Conservation (phyloP, 331 rosid species). For the Rosa hybrid region DNA sequence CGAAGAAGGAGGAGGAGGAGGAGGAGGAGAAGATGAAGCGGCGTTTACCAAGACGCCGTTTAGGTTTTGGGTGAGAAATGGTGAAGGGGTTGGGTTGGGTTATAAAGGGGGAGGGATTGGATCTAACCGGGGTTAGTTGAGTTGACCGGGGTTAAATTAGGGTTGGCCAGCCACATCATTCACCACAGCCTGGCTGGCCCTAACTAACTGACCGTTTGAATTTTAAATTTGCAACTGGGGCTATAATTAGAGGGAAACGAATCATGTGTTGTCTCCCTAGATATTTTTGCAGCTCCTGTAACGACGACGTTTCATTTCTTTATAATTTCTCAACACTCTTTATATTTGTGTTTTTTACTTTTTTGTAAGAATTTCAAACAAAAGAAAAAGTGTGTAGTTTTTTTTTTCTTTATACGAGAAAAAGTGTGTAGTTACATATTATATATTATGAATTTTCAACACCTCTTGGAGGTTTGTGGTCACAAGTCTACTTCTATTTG, state of each 20-base stretch:
- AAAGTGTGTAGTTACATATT: too few relatives aligned
- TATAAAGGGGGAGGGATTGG: neutral
- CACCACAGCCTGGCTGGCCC: neutral
- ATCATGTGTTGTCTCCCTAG: neutral
- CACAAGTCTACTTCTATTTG: too few relatives aligned
- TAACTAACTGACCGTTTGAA: conserved; percentile 15
- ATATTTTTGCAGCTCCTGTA: too few relatives aligned
- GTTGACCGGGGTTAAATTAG: conserved; percentile 3
- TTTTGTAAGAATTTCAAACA: too few relatives aligned
- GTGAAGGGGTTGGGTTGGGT: neutral
- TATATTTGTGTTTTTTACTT: too few relatives aligned
- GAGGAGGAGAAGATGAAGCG: conserved; percentile 10
- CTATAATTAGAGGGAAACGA: neutral
- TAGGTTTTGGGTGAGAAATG: neutral
- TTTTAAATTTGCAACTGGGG: neutral
- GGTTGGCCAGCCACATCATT: conserved; percentile 6
- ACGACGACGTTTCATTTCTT: too few relatives aligned
- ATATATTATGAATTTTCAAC: too few relatives aligned
- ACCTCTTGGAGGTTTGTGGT: too few relatives aligned
- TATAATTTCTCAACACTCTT: too few relatives aligned
- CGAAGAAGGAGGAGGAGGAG: neutral
- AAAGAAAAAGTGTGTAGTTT: too few relatives aligned
- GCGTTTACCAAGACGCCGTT: conserved; percentile 79
- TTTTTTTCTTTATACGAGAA: too few relatives aligned
- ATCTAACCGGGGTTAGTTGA: conserved; percentile 5